Evolutionary conservation across 1,139 yeast genomes (phyloP).

Genomic region (Schwanniomyces etchellsii): DNA sequence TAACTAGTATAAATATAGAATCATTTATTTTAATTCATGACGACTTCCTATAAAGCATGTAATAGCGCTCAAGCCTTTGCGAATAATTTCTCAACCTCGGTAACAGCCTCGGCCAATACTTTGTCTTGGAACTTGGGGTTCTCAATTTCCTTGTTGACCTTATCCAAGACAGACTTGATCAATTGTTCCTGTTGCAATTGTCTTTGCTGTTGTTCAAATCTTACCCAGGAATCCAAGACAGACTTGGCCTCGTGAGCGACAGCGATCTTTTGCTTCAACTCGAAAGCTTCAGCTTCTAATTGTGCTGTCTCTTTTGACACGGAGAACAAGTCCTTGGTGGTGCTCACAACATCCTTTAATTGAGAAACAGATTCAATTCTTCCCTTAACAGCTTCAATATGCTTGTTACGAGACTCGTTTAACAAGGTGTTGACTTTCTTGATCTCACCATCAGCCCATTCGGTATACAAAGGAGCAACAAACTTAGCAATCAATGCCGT

Average conservation of each 20-base stretch:
- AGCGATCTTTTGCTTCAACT: conserved; percentile 84
- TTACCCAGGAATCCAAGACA: conserved; percentile 97
- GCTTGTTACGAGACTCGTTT: conserved; percentile 85
- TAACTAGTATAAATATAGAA: conserved; percentile 2
- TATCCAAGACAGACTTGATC: conserved; percentile 77
- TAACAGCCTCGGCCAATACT: conserved; percentile 83
- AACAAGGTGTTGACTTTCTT: conserved; percentile 75
- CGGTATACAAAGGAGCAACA: conserved; percentile 90
- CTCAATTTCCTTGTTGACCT: conserved; percentile 79
- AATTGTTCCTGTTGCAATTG: conserved; percentile 94
- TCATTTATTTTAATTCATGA: conserved; percentile 7
- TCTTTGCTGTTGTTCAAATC: conserved; percentile 96
- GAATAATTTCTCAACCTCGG: conserved; percentile 87
- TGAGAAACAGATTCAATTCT: conserved; percentile 86
- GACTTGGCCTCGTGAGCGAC: conserved; percentile 88
- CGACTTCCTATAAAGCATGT: conserved; percentile 5
- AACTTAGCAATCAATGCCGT: conserved; percentile 74
- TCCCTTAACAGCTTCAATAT: conserved; percentile 85
- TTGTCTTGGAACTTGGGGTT: conserved; percentile 93
- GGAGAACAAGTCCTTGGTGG: conserved; percentile 88
- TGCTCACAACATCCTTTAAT: conserved; percentile 85
- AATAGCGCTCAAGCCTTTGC: conserved; percentile 29
- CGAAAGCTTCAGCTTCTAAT: conserved; percentile 91
- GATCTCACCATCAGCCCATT: conserved; percentile 91
- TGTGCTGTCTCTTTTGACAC: conserved; percentile 95